A percentile compares a stretch with the other conserved stretches of the same genome.
Evolutionary conservation across 202 grass and related monocot species (phyloP).

Genomic region (Brachypodium distachyon): DNA sequence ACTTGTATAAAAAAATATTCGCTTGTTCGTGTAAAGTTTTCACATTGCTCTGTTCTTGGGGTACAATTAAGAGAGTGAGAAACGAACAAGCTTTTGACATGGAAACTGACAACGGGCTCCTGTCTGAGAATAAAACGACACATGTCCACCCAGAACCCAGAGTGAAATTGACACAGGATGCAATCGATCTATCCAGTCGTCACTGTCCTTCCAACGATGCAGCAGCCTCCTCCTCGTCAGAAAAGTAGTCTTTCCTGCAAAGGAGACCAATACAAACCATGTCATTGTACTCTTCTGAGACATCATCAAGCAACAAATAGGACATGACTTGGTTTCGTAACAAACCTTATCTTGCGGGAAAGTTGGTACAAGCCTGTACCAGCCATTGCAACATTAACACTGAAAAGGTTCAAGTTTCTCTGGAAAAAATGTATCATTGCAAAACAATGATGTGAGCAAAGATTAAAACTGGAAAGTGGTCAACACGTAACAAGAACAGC

Average conservation of each 20-base stretch:
- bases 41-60: background rate
- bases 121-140: background rate
- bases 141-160: background rate
- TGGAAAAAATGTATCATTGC: slow-evolving; percentile 6
- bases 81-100: background rate
- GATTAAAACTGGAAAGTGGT: background rate
- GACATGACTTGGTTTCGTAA: background rate
- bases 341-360: slow-evolving; percentile 64
- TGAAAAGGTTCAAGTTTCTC: slow-evolving; percentile 91
- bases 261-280: background rate
- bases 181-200: background rate
- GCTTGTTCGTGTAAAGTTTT: background rate
- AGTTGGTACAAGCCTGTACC: slow-evolving; percentile 73
- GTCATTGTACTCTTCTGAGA: background rate
- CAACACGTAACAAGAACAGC: background rate
- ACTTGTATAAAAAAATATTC: slow-evolving; percentile 7
- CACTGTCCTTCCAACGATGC: slow-evolving; percentile 26
- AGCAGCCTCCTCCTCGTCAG: slow-evolving; percentile 27
- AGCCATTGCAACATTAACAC: slow-evolving; percentile 68
- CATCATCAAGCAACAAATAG: background rate
- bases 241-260: slow-evolving; percentile 64
- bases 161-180: background rate
- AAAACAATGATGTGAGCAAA: background rate
- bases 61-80: background rate
- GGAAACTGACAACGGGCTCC: background rate